Conservation (phyloP, 1,139 yeast genomes). For the Saccharomyces hybrid region DNA sequence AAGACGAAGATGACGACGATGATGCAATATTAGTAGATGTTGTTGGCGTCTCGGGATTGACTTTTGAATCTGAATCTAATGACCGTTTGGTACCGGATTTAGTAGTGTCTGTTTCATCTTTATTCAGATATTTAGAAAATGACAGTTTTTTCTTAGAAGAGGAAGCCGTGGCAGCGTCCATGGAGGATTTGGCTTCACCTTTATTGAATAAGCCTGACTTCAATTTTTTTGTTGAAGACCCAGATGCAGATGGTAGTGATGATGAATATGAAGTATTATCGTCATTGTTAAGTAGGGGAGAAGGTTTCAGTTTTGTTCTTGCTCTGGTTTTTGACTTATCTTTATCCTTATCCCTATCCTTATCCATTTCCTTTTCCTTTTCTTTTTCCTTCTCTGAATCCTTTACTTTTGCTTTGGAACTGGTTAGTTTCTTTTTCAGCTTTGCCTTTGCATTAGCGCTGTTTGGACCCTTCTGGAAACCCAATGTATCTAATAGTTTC, state of each 20-base stretch:
- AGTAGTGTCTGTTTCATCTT: conserved; percentile 17
- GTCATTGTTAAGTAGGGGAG: neutral
- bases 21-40: neutral
- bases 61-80: conserved; percentile 4
- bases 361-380: conserved; percentile 5
- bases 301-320: neutral
- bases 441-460: conserved; percentile 4
- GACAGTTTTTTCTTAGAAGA: conserved; percentile 28
- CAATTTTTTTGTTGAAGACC: neutral
- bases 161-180: conserved; percentile 7
- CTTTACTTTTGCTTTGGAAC: neutral
- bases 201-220: neutral
- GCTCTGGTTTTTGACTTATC: neutral
- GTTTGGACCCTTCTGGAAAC: conserved; percentile 7
- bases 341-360: neutral
- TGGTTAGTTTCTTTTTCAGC: conserved; percentile 2
- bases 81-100: conserved; percentile 16
- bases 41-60: neutral
- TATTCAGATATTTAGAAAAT: conserved; percentile 30
- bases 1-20: neutral
- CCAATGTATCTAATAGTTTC: conserved; percentile 9
- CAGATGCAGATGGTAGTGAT: neutral
- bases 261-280: neutral
- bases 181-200: neutral
- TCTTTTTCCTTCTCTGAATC: neutral